Evolutionary conservation across 495 filamentous ascomycete species (phyloP), one percentile per base, ranked within the genome.

Genomic region (Cercophora samala): DNA sequence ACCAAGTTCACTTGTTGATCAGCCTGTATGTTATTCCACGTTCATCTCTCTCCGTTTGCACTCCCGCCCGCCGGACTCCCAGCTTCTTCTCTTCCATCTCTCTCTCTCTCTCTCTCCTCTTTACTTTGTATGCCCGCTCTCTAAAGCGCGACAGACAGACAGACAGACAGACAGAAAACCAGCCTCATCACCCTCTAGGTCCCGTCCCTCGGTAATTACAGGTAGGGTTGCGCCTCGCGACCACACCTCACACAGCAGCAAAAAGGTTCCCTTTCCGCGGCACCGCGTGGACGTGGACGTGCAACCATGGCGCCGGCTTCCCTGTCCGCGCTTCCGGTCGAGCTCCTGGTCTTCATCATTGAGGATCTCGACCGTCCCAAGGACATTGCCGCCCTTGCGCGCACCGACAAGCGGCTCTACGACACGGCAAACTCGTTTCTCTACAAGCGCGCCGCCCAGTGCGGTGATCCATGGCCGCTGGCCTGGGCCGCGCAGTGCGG

Each of bases 401-500:
- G 55, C 55, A 67, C 60, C 8, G 29, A 64, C 64, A 62, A 62
- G 46, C 66, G 71, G 55, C 51, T 73, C 4, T 69, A 76, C 66
- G 66, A 46, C 64, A 64, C 63, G 11, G 67, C 62, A 15, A 74
- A 75, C 62, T 64, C 67, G 0, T 51, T 63, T 19, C 70, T 77
- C 23, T 77, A 77, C 73, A 64, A 61, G 58, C 69, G 68, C 23
- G 69, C 72, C 8, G 71, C 69, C 3, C 46, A 58, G 9, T 29
- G 56, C 17, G 21, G 66, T 9, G 65, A 71, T 64, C 37, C 63
- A n/a, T 70, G 70, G 32, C 67, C 74, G 1, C 61, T 77, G 18
- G 68, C 66, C 5, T 77, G 75, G 75, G 75, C 69, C 21, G 74
- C 75, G 3, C 66, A 68, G 1, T 62, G 60, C 19, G 75, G 74